Evolutionary conservation across 805 yeast species (phyloP), one percentile per base, ranked within the genome.

Genomic region (Geotrichum ghanense): DNA sequence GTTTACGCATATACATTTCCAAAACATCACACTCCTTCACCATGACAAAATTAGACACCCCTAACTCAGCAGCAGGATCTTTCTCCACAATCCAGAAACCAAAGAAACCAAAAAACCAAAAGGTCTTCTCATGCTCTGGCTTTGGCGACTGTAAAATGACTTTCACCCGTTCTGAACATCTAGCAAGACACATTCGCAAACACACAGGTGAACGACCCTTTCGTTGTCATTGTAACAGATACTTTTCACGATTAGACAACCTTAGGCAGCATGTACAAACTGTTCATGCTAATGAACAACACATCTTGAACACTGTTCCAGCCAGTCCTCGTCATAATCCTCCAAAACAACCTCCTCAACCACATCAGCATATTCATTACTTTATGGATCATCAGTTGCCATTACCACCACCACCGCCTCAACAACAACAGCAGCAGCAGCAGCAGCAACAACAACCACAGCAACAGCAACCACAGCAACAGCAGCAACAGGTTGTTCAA

Each of bases 191-290:
- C 66, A 82, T 89, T 46, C 69, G 96, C 49, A 89, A 88, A 57
- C 97, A 88, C 62, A 89, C 96, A 0, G 97, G 96, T 40, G 97
- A 88, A 62, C 71, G 95, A 48, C 97, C 97, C 2, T 88, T 87
- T 62, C 78, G 83, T 46, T 88, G 97, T 63, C 82, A 81, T 43
- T 83, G 82, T 61, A 70, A 79, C 26, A 79, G 88, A 58, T 74
- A 78, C 59, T 88, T 88, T 60, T 79, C 88, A 16, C 72, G 97
- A 42, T 67, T 89, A 49, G 97, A 89, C 64, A 89, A 89, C 61
- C 71, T 89, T 51, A 73, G 95, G 50, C 97, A 89, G 66, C 97
- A 88, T 66, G 82, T 83, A 50, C 94, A 87, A 59, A 83, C 96
- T 0, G 88, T 82, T 4, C 88, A 82, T 53, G 78, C 80, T 41